These are phyloP conservation scores for Gnaphalium uliginosum DNA, from an alignment of 129 eudicot species.

Conservation along the genomic window DNA sequence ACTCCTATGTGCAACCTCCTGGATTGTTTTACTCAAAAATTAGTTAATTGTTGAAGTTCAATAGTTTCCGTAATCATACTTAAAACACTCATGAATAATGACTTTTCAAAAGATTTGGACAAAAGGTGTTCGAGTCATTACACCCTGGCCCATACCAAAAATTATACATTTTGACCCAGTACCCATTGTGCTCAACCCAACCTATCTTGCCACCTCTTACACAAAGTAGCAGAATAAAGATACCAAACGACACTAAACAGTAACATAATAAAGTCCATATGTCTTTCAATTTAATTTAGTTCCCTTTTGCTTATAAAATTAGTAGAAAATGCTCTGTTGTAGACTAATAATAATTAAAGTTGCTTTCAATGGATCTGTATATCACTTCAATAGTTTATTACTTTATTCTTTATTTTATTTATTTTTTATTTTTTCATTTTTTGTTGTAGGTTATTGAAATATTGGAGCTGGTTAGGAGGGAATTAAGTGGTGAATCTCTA, in stretches of 20 bases:
- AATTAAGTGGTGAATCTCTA: conserved; percentile 63
- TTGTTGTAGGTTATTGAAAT: conserved; percentile 63
- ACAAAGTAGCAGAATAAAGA: conserved; percentile 2
- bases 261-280: neutral
- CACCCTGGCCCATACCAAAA: neutral
- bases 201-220: neutral
- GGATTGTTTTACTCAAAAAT: neutral
- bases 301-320: neutral
- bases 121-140: neutral
- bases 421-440: neutral
- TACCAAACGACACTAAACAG: neutral
- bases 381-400: neutral
- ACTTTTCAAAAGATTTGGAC: neutral
- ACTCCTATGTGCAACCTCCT: no score
- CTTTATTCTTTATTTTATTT: neutral
- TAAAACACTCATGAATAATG: neutral
- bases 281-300: neutral
- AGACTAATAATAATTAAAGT: neutral
- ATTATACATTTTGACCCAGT: neutral
- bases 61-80: neutral
- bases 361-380: neutral
- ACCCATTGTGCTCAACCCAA: neutral
- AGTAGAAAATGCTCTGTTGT: neutral
- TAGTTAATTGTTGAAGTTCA: neutral
- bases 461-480: conserved; percentile 71